Evolutionary conservation across 1,284 basidiomycete species (phyloP).

Genomic region (Apiotrichum domesticum): DNA sequence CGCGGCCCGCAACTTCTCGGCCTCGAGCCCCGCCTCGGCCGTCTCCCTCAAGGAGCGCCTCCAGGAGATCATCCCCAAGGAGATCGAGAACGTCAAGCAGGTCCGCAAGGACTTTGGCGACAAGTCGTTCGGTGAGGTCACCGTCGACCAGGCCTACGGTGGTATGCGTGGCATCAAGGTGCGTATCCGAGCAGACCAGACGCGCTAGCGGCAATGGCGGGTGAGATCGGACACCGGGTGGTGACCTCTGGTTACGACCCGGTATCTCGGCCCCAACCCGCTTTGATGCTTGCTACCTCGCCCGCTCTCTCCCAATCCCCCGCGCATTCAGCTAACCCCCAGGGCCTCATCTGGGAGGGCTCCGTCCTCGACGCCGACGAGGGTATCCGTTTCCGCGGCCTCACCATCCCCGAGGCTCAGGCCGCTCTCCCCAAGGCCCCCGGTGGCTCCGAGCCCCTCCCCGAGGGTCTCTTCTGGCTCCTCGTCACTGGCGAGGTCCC

Average conservation of each 20-base stretch:
- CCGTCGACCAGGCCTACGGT: conserved; percentile 81
- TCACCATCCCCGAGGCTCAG: conserved; percentile 87
- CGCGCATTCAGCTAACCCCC: neutral
- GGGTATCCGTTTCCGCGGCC: conserved; percentile 92
- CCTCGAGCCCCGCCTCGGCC: conserved; percentile 57
- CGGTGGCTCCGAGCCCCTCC: conserved; percentile 82
- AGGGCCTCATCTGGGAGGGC: conserved; percentile 79
- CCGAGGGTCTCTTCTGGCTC: conserved; percentile 93
- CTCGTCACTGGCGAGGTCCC: conserved; percentile 89
- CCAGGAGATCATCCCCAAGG: conserved; percentile 80
- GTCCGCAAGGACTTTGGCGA: conserved; percentile 76
- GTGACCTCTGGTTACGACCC: too few relatives aligned
- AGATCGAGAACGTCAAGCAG: conserved; percentile 82
- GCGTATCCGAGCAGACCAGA: neutral
- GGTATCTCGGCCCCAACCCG: too few relatives aligned
- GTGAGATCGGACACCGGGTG: too few relatives aligned
- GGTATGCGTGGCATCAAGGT: conserved; percentile 78
- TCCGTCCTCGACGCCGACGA: conserved; percentile 94
- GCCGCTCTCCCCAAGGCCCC: conserved; percentile 77
- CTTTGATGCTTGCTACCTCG: too few relatives aligned
- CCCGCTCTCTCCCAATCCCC: neutral
- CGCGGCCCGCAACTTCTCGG: conserved; percentile 48
- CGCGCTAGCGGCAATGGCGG: too few relatives aligned
- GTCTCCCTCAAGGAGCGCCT: conserved; percentile 82
- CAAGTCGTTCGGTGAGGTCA: conserved; percentile 81